Conservation (phyloP, 108 stramenopile genomes). For the Asterionellopsis glacialis region DNA sequence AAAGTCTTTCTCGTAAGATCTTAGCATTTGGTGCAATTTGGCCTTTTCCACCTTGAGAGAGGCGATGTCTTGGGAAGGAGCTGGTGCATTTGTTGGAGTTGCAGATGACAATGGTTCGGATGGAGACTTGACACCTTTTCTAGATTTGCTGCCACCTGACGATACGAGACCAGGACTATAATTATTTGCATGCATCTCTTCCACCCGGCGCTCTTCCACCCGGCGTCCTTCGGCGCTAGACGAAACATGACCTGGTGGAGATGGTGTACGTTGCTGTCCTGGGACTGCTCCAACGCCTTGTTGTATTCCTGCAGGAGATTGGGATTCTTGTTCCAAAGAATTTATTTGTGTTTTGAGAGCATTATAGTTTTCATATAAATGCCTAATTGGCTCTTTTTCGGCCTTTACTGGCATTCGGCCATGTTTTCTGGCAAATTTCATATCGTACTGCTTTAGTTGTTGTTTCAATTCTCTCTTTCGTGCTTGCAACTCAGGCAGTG, state of each 20-base stretch:
- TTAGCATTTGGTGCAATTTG: conserved; percentile 83
- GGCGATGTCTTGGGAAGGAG: conserved; percentile 56
- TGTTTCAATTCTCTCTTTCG: conserved; percentile 81
- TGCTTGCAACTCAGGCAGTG: conserved; percentile 62
- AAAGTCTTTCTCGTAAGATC: conserved; percentile 87
- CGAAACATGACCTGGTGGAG: conserved; percentile 10
- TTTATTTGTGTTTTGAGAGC: conserved; percentile 78
- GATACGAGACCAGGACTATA: not conserved
- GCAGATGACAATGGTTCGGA: not conserved
- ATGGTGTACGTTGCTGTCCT: conserved; percentile 6
- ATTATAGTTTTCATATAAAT: conserved; percentile 94
- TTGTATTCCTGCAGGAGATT: conserved; percentile 16
- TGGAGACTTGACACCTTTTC: not conserved
- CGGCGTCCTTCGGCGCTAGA: conserved; percentile 3
- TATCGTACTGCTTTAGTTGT: conserved; percentile 90
- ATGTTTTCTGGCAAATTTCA: conserved; percentile 75
- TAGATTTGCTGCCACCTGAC: not conserved
- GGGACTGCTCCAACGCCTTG: conserved; percentile 8
- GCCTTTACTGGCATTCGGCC: conserved; percentile 91
- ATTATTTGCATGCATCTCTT: not conserved
- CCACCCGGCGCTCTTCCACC: not conserved
- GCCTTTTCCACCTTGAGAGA: conserved; percentile 75
- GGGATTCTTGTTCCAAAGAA: conserved; percentile 57
- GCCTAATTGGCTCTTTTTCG: conserved; percentile 98
- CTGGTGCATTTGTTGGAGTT: conserved; percentile 5